Base-by-base conservation (phyloP, 208 protist genomes). In the Wallacemonas sp. region DNA sequence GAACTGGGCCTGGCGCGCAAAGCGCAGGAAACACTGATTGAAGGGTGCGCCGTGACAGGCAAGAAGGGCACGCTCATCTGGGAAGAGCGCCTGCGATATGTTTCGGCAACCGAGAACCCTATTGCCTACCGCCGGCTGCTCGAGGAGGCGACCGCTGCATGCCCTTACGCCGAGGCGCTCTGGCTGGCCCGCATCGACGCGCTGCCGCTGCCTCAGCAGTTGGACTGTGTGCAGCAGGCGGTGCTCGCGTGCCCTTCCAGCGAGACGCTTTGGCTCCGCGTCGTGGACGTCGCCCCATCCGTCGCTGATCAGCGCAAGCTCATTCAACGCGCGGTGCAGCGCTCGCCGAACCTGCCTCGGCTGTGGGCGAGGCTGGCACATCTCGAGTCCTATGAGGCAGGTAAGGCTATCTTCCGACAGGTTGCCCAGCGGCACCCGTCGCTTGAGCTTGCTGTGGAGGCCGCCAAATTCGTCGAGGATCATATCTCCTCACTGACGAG, bases 331-430 rank as follows among this genome's bases (percentile, higher is more conserved):
- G 83, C 82, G 39, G 61, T 95, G 42, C 76, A 91, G 67, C 69
- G 79, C 17, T 81, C 74, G 12, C 85, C 82, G 12, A 57, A 79
- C 4, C 64, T 92, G 57, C 78, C 89, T 1, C 73, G 76, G 29
- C 76, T 95, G 39, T 93, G 86, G 86, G 78, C 78, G 4, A 78
- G 74, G 32, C 60, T 95, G 33, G 89, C 86, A 44, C 80, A 78
- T 0, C 63, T 92, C 19, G 81, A 88, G 62, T 58, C 59, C 37
- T 79, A 78, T 29, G 76, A 82, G 60, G 76, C 58, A 9, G 89
- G 85, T 17, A 80, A 81, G 45, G 73, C 79, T 8, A 82, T 94
- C 42, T 91, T 94, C 54, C 81, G 78, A 22, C 78, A 77, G 0
- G 85, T 82, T 8, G 75, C 73, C 10, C 71, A 73, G 37, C 73